Conservation (phyloP, 2,329 filamentous ascomycete species). For the Fusarium sp. region DNA sequence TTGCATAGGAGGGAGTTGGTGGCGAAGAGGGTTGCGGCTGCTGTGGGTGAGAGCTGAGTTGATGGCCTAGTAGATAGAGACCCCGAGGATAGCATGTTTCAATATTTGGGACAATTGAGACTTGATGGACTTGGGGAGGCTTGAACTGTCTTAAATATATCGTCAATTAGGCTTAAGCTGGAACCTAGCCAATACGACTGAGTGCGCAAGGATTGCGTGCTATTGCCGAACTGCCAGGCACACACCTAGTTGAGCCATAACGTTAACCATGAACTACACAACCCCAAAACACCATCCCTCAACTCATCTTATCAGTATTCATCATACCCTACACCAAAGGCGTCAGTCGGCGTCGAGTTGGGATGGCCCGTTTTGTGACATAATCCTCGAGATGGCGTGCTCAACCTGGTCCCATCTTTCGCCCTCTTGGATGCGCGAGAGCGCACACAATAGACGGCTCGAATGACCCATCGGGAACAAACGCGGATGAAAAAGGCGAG, state of each 20-base stretch:
- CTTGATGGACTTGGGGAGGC: background rate
- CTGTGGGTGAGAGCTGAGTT: conserved; percentile 16
- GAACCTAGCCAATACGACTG: background rate
- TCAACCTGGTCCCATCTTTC: conserved; percentile 17
- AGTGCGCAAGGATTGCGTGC: background rate
- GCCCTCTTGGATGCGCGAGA: conserved; percentile 17
- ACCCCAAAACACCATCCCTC: background rate
- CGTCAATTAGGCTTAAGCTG: background rate
- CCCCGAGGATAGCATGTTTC: background rate
- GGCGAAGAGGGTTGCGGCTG: conserved; percentile 9
- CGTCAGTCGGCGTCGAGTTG: conserved; percentile 17
- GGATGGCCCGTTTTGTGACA: conserved; percentile 31
- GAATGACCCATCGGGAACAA: conserved; percentile 13
- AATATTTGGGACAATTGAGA: rapidly evolving
- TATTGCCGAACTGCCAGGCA: background rate
- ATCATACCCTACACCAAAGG: conserved; percentile 24
- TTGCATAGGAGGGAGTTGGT: conserved; percentile 55
- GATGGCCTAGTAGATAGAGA: too few species aligned
- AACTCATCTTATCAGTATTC: background rate
- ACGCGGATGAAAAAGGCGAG: background rate
- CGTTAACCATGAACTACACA: background rate
- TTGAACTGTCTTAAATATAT: background rate
- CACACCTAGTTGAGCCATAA: background rate
- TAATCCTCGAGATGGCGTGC: conserved; percentile 37
- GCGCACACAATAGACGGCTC: conserved; percentile 19